These are phyloP conservation scores for Vanderwaltozyma polyspora DNA, from an alignment of 805 yeast species.

Conservation along the genomic window DNA sequence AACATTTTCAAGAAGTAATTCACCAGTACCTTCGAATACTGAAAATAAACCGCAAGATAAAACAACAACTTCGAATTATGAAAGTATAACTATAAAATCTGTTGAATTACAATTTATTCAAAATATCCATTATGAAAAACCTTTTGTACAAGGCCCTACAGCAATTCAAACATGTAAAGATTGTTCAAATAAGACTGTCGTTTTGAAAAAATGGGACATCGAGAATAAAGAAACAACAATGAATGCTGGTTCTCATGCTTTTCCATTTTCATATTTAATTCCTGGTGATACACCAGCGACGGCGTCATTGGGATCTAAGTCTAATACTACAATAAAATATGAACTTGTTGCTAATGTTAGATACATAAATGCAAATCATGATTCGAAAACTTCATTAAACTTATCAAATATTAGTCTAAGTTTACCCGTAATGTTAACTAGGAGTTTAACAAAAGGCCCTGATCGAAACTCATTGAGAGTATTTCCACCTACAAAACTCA, in stretches of 20 bases:
- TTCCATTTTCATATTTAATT: constrained; percentile 81
- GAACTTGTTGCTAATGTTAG: constrained; percentile 53
- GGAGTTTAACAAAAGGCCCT: constrained; percentile 71
- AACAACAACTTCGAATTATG: too few relatives aligned
- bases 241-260: constrained; percentile 61
- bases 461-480: constrained; percentile 82
- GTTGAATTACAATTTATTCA: constrained; percentile 67
- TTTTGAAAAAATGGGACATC: constrained; percentile 83
- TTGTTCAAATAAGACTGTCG: constrained; percentile 45
- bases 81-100: constrained; percentile 35
- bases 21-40: not conserved
- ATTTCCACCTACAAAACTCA: constrained; percentile 90
- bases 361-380: constrained; percentile 28
- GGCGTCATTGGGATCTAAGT: constrained; percentile 43
- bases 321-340: constrained; percentile 51
- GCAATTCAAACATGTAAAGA: constrained; percentile 42
- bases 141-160: constrained; percentile 49
- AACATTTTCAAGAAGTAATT: not conserved
- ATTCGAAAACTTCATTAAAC: constrained; percentile 2
- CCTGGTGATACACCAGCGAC: constrained; percentile 87
- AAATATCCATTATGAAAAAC: constrained; percentile 51
- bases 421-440: constrained; percentile 58
- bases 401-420: constrained; percentile 28
- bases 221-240: constrained; percentile 46
- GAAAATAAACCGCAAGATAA: too few relatives aligned